Evolutionary conservation across 2,329 filamentous ascomycete genomes (phyloP), one percentile per base, ranked within the genome.

Genomic region (Delphinella strobiligena): DNA sequence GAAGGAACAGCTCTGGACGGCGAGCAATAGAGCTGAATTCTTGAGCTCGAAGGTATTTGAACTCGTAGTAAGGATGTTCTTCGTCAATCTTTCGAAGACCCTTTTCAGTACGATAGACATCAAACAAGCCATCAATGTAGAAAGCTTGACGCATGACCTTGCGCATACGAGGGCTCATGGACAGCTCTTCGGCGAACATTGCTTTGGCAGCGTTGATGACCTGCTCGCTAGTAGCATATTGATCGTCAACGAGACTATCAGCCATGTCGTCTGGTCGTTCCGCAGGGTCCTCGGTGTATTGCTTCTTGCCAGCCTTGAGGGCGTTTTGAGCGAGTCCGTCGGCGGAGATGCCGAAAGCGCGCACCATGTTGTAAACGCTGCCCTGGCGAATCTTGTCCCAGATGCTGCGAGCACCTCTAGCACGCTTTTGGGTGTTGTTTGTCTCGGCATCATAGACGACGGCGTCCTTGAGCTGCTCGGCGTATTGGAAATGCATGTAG

Each of bases 1-100:
- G 89, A 41, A 98, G 66, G 58, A 91, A 98, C 18, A 94, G 69
- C 48, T 95, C 88, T 1, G 91, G 91, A 38, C 83, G 79, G 38
- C 78, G 76, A 2, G 86, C 82, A 43, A 96, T 74, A 49, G 91
- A 82, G 31, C 69, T 68, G 45, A 95, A 82, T 5, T 84, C 83
- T 60, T 95, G 88, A 51, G 91, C 87, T 47, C 86, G 78, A 15
- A 98, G 71, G 52, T 98, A 98, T 61, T 98, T 94, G 67, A 98
- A 85, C 60, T 96, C 91, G 57, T 96, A 96, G 61, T 93, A 96
- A 0, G 87, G 86, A 54, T 96, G 88, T 17, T 91, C 79, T 45
- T 96, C 89, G 51, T 94, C 88, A 50, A 98, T 96, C 54, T 85
- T 84, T 42, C 84, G 82, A 38, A 95, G 67, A 19, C 91, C 91